These are phyloP conservation scores for Wickerhamia fluorescens DNA, from an alignment of 805 yeast species.

Conservation along the genomic window DNA sequence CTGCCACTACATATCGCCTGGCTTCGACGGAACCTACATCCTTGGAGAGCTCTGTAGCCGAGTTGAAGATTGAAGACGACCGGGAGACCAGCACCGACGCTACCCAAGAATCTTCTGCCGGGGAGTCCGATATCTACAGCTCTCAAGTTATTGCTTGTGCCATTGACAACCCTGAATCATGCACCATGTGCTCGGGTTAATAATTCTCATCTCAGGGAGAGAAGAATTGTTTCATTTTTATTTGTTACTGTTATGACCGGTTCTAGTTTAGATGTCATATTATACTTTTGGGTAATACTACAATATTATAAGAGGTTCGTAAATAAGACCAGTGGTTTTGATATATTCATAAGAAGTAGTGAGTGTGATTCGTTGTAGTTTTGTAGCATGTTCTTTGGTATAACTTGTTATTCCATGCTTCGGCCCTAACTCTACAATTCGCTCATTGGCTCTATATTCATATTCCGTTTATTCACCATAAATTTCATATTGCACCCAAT, in stretches of 20 bases:
- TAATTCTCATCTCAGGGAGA: background rate
- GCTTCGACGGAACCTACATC: constrained; percentile 34
- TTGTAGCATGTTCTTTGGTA: too few species aligned
- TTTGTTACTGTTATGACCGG: too few species aligned
- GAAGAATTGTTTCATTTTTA: too few species aligned
- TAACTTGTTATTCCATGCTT: too few species aligned
- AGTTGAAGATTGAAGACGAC: constrained; percentile 27
- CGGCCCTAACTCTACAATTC: too few species aligned
- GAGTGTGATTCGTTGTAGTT: too few species aligned
- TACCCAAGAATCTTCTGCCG: constrained; percentile 9
- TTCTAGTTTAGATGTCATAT: constrained; percentile 2
- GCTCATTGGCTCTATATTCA: too few species aligned
- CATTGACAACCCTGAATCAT: constrained; percentile 92
- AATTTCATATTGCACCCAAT: too few species aligned
- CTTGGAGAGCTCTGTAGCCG: constrained; percentile 41
- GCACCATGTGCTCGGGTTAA: constrained; percentile 98
- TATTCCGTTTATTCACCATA: too few species aligned
- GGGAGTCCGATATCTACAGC: constrained; percentile 78
- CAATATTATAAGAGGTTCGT: too few species aligned
- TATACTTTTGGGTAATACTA: constrained; percentile 4
- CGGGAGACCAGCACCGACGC: constrained; percentile 7
- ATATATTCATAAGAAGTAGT: too few species aligned
- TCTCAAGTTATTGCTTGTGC: constrained; percentile 95
- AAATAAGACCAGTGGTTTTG: too few species aligned
- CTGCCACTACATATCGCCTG: constrained; percentile 16